Base-by-base conservation (phyloP, 2,329 filamentous ascomycete species). In the Monilinia aucupariae region DNA sequence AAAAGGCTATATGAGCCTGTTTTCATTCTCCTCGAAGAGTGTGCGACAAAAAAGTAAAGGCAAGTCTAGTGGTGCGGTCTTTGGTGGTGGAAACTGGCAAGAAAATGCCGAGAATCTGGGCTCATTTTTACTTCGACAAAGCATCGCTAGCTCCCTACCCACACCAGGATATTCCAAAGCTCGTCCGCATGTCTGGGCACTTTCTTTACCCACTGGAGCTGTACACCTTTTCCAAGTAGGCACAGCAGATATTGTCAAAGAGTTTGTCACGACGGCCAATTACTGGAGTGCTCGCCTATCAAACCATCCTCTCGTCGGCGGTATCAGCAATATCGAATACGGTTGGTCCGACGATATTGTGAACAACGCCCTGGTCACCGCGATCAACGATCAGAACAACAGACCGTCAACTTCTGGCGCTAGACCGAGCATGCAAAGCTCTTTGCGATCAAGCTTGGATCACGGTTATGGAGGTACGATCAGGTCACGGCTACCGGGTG, bases 151-250 rank as follows among this genome's bases (percentile, higher is more conserved):
- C 62, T 86, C 89, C 0, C 83, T 99, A 17, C 94, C 94, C 10
- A 84, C 92, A 0, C 93, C 94, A 0, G 94, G 94, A 13, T 97
- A 97, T 76, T 97, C 92, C 41, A 92, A 96, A 71, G 84, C 87
- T 34, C 83, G 94, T 13, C 92, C 92, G 5, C 87, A 97, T 74
- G 94, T 99, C 1, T 99, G 92, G 89, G 93, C 94, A 2, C 79
- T 99, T 59, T 96, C 90, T 66, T 79, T 99, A 52, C 93, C 94
- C 0, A 96, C 88, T 1, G 94, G 94, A 15, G 93, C 93, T 0
- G 92, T 99, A 0, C 94, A 99, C 74, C 82, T 99, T n/a, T 99
- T 99, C 82, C 92, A 97, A 72, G 94, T 94, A 55, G 94, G 94
- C 62, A 99, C 94, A 0, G 86, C 91, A 0, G 94, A 99, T 70